Evolutionary conservation across 1,139 yeast species (phyloP), one percentile per base, ranked within the genome.

Genomic region (Saccharomyces hybrid): DNA sequence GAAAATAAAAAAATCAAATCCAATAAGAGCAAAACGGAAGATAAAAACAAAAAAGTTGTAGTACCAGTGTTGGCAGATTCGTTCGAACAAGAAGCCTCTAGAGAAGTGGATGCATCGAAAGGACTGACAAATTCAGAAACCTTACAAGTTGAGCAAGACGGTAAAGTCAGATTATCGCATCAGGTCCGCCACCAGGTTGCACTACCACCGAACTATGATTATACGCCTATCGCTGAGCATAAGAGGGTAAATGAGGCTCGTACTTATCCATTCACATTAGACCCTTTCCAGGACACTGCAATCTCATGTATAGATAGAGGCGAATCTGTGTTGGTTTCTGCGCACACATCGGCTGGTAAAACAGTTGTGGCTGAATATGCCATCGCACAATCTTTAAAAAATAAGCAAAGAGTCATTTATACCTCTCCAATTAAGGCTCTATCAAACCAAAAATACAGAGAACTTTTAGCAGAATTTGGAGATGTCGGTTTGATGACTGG

Each of bases 321-420:
- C 59, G 98, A 93, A 69, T 86, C 96, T n/a, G 99, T 93, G 8
- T 79, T 93, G 63, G 98, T 93, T 2, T 91, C 98, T 26, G 99
- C 99, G 0, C 99, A 93, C 67, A 91, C 99, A 0, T 91, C 98
- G 31, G 99, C 99, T 6, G 99, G 99, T 74, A 93, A 93, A 69
- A 93, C 99, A 0, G 99, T 95, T 49, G 99, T 93, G 51, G 99
- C 99, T 0, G 99, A 93, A 68, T 95, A 93, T 66, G 98, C 99
- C 47, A 93, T 93, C 73, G 98, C 99, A 1, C 95, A 90, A 75
- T 88, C 96, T 13, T 75, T 89, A 59, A 76, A 90, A 63, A 90
- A 88, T 54, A 90, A 89, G 73, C 96, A 93, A 68, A 83, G 96
- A 72, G 96, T 93, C 53, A 93, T 93, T 58, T 93, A 93, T 68